These are phyloP conservation scores for Chalciporus sphaerocephalus DNA, from an alignment of 768 basidiomycete genomes.

Conservation along the genomic window DNA sequence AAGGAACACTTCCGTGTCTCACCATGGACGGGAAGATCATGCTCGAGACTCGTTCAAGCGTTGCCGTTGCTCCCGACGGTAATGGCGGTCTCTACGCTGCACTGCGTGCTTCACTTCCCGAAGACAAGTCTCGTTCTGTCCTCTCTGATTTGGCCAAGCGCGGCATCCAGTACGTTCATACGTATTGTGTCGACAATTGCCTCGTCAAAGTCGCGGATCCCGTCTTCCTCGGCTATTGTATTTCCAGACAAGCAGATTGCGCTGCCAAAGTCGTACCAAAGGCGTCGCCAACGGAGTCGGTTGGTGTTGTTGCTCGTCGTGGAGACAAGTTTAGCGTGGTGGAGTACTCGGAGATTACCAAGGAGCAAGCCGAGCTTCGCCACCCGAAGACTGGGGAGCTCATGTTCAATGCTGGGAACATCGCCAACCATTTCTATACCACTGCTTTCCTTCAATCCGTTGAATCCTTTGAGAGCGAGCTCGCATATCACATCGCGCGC, in stretches of 20 bases:
- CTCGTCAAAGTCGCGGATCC: conserved; percentile 97
- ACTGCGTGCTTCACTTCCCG: conserved; percentile 72
- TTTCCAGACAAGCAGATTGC: conserved; percentile 82
- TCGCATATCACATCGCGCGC: conserved; percentile 96
- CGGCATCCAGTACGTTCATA: conserved; percentile 83
- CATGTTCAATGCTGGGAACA: conserved; percentile 91
- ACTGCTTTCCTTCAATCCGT: conserved; percentile 75
- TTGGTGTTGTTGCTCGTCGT: conserved; percentile 87
- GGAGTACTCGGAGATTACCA: conserved; percentile 94
- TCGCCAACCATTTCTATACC: conserved; percentile 98
- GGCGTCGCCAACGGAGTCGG: conserved; percentile 77
- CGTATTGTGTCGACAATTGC: conserved; percentile 98
- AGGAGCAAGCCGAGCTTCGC: conserved; percentile 78
- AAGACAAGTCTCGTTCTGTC: conserved; percentile 60
- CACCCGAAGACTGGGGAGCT: conserved; percentile 69
- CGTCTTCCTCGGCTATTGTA: conserved; percentile 92
- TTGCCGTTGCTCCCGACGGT: conserved; percentile 97
- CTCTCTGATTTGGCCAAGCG: conserved; percentile 77
- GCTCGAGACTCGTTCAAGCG: conserved; percentile 67
- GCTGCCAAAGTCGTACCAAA: conserved; percentile 98
- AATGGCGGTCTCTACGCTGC: conserved; percentile 98
- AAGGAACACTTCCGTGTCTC: conserved; percentile 94
- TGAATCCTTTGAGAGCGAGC: conserved; percentile 76
- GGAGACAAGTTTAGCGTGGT: conserved; percentile 87
- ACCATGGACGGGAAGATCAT: conserved; percentile 92